Evolutionary conservation across 2,329 filamentous ascomycete species (phyloP), one percentile per base, ranked within the genome.

Genomic region (Beauveria sp.): DNA sequence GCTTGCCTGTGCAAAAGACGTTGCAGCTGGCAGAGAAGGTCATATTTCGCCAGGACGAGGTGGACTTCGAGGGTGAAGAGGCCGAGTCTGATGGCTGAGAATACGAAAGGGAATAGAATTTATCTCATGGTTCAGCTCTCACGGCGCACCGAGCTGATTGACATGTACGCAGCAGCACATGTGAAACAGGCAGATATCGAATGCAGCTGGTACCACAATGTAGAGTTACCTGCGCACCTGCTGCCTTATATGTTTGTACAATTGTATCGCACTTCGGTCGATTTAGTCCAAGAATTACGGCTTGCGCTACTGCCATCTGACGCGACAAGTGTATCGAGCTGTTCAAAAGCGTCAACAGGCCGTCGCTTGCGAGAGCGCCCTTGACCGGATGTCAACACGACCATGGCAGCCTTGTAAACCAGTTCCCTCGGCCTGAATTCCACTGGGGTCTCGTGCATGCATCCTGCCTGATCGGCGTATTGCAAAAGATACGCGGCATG

Each of bases 21-120:
- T 72, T 99, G 73, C 85, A 86, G 71, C 74, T 97, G 69, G 95
- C 96, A 63, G 93, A 98, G 78, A 90, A 88, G 79, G 89, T 92
- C n/a, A 80, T 97, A 66, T 86, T 88, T 68, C 86, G 84, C 66
- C 90, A 91, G 69, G 83, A 87, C 59, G 84, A 87, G 69, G 84
- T 85, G 50, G 84, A 86, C 61, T 77, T 76, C 45, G 78, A 76
- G 20, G 79, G 76, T 14, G 77, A 77, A 18, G 79, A 75, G n/a
- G 79, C 76, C 5, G 80, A 80, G 31, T 73, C 75, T 2, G 72
- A 74, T 45, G 62, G n/a, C 38, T 64, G 50, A 53, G 49, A 38
- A 16, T 52, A 43, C 53, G 28, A 58, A 62, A 38, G 31, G 26
- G 16, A 46, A 20, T 53, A 38, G 42, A 55, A 6, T n/a, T 45